phyloP scores from a whole-genome alignment of 2,329 filamentous ascomycete species.

The Cladosporium colombiae region DNA sequence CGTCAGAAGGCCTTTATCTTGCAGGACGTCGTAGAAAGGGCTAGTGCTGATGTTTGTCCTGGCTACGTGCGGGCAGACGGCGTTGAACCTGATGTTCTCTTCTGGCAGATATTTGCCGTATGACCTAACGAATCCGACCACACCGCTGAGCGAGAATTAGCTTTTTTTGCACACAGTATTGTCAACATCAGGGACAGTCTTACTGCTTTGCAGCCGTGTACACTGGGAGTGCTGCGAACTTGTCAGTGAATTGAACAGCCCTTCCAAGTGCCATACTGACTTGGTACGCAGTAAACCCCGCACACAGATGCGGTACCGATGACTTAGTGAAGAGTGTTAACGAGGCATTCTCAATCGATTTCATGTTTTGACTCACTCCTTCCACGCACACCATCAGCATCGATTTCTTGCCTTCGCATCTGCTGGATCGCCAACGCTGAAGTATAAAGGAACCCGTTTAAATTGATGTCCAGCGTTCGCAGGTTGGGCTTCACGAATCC shows the following conservation, averaged over 20 bases:
- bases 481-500: conserved; percentile 44
- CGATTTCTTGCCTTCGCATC: conserved; percentile 43
- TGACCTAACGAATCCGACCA: conserved; percentile 42
- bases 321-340: neutral
- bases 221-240: conserved; percentile 38
- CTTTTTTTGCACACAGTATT: neutral
- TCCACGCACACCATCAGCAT: conserved; percentile 39
- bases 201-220: conserved; percentile 48
- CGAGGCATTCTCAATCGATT: no score
- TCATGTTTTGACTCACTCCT: conserved; percentile 38
- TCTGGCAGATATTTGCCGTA: conserved; percentile 45
- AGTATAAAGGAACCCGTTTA: conserved; percentile 48
- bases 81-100: conserved; percentile 46
- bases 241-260: conserved; percentile 2
- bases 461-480: conserved; percentile 42
- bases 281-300: conserved; percentile 46
- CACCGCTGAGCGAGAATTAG: conserved; percentile 28
- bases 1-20: conserved; percentile 39
- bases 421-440: conserved; percentile 47
- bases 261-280: conserved; percentile 22
- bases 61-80: conserved; percentile 45
- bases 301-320: conserved; percentile 42
- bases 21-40: conserved; percentile 43
- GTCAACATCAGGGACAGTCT: neutral
- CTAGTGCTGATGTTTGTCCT: conserved; percentile 42